Base-by-base conservation (phyloP, 371 early-diverging fungal species). In the Actinomortierella wolfii region DNA sequence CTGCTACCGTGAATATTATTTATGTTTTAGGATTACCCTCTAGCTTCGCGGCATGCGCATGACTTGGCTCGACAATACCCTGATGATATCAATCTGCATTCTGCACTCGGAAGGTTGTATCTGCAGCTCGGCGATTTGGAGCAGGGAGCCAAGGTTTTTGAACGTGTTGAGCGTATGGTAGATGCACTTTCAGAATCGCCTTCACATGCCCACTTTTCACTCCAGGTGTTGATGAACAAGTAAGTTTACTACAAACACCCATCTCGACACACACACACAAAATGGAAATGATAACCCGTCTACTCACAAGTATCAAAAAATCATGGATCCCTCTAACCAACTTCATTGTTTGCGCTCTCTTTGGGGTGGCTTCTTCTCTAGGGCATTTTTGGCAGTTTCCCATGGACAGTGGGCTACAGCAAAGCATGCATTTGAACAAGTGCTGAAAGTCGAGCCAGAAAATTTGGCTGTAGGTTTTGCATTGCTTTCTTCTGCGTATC, bases 41-140 rank as follows among this genome's bases (percentile, higher is more conserved):
- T 78, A 0, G 85, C 86, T 0, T 80, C 83, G 3, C 61, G 43
- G 42, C 62, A 74, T 43, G 74, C 67, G 24, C 74, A 67, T 7
- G 67, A 67, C 6, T 45, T 74, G 53, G 67, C 67, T 8, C 56
- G 15, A 43, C 56, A 52, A n/a, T 74, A 67, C 51, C 57, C 67
- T 1, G 54, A 57, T 14, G 75, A 85, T 39, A 44, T 81, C 15
- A 83, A 86, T 56, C 59, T 85, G 15, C 54, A 82, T 17, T 83
- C 84, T 1, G 78, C 79, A n/a, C 59, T 86, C 11, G 86, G 83
- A 2, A 67, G 84, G 52, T 52, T 87, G 17, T 83, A 86, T 40
- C 56, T 87, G n/a, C 88, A 87, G 60, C 66, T 84, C 57, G 85
- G 85, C 2, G 82, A 85, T 64, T 34, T 82, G 0, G 61, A 62